Conservation (phyloP, 345 rosid species). For the Bruguiera sexangula region DNA sequence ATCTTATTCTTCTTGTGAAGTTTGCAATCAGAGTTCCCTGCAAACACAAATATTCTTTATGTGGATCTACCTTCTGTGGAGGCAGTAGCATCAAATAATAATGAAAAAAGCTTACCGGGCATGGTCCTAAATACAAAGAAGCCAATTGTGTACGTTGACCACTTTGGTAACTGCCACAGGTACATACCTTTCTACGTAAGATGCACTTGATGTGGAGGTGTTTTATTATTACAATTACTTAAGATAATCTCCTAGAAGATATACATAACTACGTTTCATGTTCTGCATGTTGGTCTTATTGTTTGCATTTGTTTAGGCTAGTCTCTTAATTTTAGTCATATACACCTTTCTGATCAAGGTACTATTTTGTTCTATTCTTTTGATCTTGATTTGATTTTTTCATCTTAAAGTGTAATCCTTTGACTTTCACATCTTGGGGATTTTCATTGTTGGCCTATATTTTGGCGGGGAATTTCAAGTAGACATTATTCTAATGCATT, state of each 20-base stretch:
- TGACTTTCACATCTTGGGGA: background rate
- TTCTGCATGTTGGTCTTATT: background rate
- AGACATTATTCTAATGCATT: no score
- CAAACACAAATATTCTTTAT: conserved; percentile 89
- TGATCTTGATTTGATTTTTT: background rate
- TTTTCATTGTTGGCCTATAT: background rate
- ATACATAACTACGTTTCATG: background rate
- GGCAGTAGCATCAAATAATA: conserved; percentile 57
- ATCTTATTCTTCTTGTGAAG: conserved; percentile 34
- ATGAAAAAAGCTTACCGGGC: conserved; percentile 70
- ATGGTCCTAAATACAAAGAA: conserved; percentile 79
- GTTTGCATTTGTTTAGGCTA: background rate
- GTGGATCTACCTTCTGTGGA: conserved; percentile 72
- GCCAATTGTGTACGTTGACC: conserved; percentile 55
- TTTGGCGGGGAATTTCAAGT: no score
- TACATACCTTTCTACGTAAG: conserved; percentile 21
- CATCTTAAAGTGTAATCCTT: background rate
- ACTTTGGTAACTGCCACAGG: conserved; percentile 69
- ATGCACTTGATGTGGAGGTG: background rate
- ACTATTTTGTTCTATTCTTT: background rate
- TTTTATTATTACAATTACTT: background rate
- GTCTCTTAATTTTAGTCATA: background rate
- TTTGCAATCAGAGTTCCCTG: conserved; percentile 75
- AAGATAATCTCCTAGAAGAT: background rate
- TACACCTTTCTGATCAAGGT: background rate